Evolutionary conservation across 352 stramenopile species (phyloP), one percentile per base, ranked within the genome.

Genomic region (Globisporangium uncinulatum): DNA sequence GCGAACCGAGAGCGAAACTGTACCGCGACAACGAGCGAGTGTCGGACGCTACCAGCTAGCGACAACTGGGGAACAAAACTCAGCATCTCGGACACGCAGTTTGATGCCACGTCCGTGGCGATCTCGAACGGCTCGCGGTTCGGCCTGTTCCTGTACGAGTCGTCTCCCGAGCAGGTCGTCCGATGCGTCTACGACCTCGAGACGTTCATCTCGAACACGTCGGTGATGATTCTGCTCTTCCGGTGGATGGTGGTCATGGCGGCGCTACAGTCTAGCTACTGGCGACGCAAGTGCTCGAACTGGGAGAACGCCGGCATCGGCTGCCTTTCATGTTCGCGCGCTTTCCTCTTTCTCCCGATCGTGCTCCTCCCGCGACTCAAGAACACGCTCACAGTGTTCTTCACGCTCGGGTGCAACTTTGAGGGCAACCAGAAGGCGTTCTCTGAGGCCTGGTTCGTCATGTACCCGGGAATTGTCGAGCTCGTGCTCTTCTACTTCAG

Each of bases 291-390:
- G 19, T 67, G 57, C 19, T 37, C 51, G 2, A n/a, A n/a, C n/a
- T 65, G 73, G 66, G 60, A 67, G 41, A 65, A 66, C 11, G 67
- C 70, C 11, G 66, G 67, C 6, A 61, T 83, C 13, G 74, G 74
- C 1, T 71, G 67, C 6, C 59, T 85, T 1, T 58, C 72, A 34
- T 70, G 66, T 51, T 70, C 63, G 0, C 56, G 60, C 0, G 70
- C 62, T 4, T 80, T 85, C 34, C 73, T 74, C 51, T 47, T 85
- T 48, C 57, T 80, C 11, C 67, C 74, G 0, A 65, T 85, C 14
- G 52, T 75, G 52, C 46, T 84, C 42, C 49, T 84, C 4, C 66
- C 74, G 0, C 59, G 71, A 0, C 59, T 85, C 2, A 82, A 80
- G 41, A 60, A 64, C 1, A 71, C 66, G 0, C 59, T 79, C 19